Evolutionary conservation across 2,329 filamentous ascomycete genomes (phyloP).

Genomic region (Neoascochyta sp.): DNA sequence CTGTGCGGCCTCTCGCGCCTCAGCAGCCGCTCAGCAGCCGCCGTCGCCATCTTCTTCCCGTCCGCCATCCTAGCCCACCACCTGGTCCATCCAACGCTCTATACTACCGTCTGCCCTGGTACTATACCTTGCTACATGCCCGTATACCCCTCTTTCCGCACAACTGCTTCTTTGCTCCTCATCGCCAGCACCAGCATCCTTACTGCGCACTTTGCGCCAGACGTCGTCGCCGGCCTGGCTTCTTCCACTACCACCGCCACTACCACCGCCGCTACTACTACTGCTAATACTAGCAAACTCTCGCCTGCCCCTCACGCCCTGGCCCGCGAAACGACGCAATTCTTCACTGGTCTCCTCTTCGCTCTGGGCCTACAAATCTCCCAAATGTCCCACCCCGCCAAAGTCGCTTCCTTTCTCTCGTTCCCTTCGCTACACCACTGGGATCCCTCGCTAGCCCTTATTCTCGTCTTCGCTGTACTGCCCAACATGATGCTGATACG

Average conservation of each 20-base stretch:
- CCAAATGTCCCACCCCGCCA: constrained; percentile 50
- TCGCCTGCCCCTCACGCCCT: constrained; percentile 2
- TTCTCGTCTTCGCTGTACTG: constrained; percentile 50
- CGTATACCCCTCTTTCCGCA: constrained; percentile 38
- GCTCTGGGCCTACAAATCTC: constrained; percentile 51
- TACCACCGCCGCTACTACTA: constrained; percentile 1
- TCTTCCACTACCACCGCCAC: background rate
- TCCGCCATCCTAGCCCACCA: constrained; percentile 33
- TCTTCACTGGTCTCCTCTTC: constrained; percentile 49
- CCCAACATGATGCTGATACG: constrained; percentile 42
- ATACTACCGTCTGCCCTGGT: constrained; percentile 36
- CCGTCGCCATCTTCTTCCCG: constrained; percentile 39
- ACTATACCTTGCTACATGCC: constrained; percentile 47
- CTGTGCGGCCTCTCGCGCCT: constrained; percentile 51
- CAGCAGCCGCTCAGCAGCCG: constrained; percentile 49
- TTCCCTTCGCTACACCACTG: constrained; percentile 43
- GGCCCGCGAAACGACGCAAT: constrained; percentile 40
- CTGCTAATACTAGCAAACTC: constrained; percentile 7
- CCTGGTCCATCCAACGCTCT: constrained; percentile 42
- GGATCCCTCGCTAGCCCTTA: constrained; percentile 50
- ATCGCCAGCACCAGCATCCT: constrained; percentile 28
- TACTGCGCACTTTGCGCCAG: constrained; percentile 20
- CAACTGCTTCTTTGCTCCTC: constrained; percentile 35
- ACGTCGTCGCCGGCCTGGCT: constrained; percentile 13
- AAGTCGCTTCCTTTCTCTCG: constrained; percentile 51